phyloP scores from a whole-genome alignment of 352 stramenopile genomes.

The Phytophthora meadii region DNA sequence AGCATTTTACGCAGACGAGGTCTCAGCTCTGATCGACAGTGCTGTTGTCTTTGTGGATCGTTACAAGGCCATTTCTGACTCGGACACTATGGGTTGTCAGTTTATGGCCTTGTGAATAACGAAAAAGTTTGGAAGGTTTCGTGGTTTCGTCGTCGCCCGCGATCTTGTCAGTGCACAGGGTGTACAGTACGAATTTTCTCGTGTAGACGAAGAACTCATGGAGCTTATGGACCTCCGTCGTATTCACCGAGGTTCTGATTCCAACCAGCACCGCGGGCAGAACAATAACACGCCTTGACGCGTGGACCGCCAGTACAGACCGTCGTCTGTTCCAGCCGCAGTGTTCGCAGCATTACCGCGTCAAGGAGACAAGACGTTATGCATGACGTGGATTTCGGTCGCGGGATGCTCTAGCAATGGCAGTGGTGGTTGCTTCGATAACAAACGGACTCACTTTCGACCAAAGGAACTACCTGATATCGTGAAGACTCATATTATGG shows the following conservation, averaged over 20 bases:
- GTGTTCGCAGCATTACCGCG: background rate
- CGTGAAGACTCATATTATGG: no score
- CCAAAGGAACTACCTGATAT: no score
- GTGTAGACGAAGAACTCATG: slow-evolving; percentile 8
- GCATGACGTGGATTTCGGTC: slow-evolving; percentile 9
- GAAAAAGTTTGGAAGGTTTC: slow-evolving; percentile 13
- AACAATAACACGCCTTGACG: no score
- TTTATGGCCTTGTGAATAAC: slow-evolving; percentile 13
- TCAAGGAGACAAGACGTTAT: slow-evolving; percentile 7
- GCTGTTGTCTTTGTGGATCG: background rate
- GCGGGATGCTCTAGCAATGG: slow-evolving; percentile 1
- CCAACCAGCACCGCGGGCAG: no score
- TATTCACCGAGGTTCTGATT: no score
- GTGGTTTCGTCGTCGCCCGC: slow-evolving; percentile 1
- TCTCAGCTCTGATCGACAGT: background rate
- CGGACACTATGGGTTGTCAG: background rate
- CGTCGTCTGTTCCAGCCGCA: background rate
- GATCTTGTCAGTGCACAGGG: background rate
- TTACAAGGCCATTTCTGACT: background rate
- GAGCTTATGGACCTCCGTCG: slow-evolving; percentile 4
- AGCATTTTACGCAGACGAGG: no score
- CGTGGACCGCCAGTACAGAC: background rate
- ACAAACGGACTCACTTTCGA: slow-evolving; percentile 8
- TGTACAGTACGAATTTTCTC: slow-evolving; percentile 7
- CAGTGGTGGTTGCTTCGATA: slow-evolving; percentile 7